Percentiles rank a stretch among this genome's conserved stretches.
Evolutionary conservation across 495 filamentous ascomycete genomes (phyloP).

Genomic region (Aspergillus homomorphus): DNA sequence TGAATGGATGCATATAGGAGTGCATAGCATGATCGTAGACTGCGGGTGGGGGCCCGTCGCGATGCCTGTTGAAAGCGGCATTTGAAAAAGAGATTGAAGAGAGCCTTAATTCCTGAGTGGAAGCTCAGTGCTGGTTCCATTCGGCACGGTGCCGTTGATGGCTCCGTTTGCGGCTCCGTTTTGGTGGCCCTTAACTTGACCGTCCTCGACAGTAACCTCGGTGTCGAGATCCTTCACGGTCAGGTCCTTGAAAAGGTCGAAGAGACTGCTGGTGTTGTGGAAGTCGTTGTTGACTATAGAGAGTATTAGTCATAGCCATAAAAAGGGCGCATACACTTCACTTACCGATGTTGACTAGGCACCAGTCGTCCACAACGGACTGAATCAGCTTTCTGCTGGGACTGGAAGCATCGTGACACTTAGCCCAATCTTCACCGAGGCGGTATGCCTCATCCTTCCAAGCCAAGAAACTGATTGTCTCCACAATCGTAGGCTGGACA

Average conservation of each 20-base stretch:
- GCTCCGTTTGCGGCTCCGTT: conserved; percentile 21
- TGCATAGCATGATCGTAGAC: not conserved
- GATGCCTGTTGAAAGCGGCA: conserved; percentile 7
- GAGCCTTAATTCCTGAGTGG: conserved; percentile 27
- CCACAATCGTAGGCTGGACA: conserved; percentile 98
- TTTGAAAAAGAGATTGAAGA: conserved; percentile 1
- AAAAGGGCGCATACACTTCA: conserved; percentile 7
- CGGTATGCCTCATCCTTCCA: conserved; percentile 99
- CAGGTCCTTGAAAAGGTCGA: conserved; percentile 80
- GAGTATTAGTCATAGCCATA: conserved; percentile 21
- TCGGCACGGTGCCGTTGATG: conserved; percentile 11
- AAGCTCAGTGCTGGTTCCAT: conserved; percentile 8
- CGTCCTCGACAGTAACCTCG: conserved; percentile 26
- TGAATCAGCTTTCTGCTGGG: conserved; percentile 82
- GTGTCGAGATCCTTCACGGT: conserved; percentile 61
- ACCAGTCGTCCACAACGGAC: conserved; percentile 83
- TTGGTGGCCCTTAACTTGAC: conserved; percentile 12
- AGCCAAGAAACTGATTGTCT: conserved; percentile 94
- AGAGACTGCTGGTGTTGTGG: conserved; percentile 72
- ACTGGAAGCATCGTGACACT: conserved; percentile 74
- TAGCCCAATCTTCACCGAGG: conserved; percentile 89
- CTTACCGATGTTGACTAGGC: conserved; percentile 92
- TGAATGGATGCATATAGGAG: conserved; percentile 7
- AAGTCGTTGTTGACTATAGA: conserved; percentile 91
- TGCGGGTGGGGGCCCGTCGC: not conserved